Conservation (phyloP, 1,284 basidiomycete genomes). For the Cutaneotrichosporon dermatis region DNA sequence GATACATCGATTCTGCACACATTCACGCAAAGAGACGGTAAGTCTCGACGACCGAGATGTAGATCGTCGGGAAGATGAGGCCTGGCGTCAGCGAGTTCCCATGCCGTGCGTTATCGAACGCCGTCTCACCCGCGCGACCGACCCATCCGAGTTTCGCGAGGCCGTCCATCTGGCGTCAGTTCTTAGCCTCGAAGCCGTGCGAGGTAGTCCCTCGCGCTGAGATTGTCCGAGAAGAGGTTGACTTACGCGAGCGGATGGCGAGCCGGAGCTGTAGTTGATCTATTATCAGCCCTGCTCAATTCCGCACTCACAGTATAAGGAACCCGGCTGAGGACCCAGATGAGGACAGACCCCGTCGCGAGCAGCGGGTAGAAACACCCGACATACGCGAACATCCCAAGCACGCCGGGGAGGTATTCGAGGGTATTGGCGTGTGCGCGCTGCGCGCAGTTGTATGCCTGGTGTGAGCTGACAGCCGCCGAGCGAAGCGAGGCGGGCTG, state of each 20-base stretch:
- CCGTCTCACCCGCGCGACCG: constrained; percentile 14
- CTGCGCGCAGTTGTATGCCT: constrained; percentile 42
- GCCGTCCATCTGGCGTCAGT: constrained; percentile 15
- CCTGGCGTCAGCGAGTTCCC: neutral
- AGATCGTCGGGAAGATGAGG: constrained; percentile 3
- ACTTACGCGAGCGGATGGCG: constrained; percentile 2
- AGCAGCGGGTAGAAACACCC: constrained; percentile 34
- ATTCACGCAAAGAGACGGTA: neutral
- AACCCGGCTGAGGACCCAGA: constrained; percentile 30
- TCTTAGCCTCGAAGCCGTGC: neutral
- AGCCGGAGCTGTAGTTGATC: constrained; percentile 25
- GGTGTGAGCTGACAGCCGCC: neutral
- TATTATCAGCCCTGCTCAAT: constrained; percentile 3
- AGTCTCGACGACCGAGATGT: neutral
- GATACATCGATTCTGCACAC: no score
- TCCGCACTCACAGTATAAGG: constrained; percentile 28
- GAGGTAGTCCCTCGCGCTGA: neutral
- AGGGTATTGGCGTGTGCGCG: constrained; percentile 42
- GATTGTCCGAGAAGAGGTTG: no score
- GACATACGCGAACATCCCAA: constrained; percentile 29
- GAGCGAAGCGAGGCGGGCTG: neutral
- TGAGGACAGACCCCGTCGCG: constrained; percentile 21
- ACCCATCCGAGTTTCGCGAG: constrained; percentile 23
- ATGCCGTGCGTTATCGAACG: no score
- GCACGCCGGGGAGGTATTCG: constrained; percentile 32